Conservation (phyloP, 371 early-diverging fungal species). For the Actinomortierella wolfii region DNA sequence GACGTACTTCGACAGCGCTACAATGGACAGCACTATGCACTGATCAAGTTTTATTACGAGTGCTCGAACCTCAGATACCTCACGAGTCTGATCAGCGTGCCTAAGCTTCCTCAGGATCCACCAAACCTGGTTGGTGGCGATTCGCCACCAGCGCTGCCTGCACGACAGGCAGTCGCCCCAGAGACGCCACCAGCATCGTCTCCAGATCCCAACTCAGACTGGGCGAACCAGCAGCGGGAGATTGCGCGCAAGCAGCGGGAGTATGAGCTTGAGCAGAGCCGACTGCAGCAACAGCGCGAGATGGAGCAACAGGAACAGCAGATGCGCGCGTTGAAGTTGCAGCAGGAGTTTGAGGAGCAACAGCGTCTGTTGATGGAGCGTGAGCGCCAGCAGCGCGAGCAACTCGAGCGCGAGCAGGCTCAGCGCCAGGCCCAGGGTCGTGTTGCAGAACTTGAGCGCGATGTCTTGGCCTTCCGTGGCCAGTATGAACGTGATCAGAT, state of each 20-base stretch:
- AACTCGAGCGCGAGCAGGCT: slow-evolving; percentile 71
- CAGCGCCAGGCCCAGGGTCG: slow-evolving; percentile 77
- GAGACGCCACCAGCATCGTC: slow-evolving; percentile 54
- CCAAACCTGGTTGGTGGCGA: slow-evolving; percentile 67
- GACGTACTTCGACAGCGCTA: slow-evolving; percentile 86
- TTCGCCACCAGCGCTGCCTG: slow-evolving; percentile 33
- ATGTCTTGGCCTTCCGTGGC: slow-evolving; percentile 74
- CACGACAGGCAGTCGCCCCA: slow-evolving; percentile 23
- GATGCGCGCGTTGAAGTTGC: slow-evolving; percentile 55
- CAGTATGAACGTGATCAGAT: slow-evolving; percentile 86
- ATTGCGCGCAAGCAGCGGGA: slow-evolving; percentile 71
- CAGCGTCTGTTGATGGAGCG: slow-evolving; percentile 63
- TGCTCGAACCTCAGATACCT: slow-evolving; percentile 90
- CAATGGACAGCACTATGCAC: slow-evolving; percentile 82
- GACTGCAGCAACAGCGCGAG: slow-evolving; percentile 62
- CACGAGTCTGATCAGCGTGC: slow-evolving; percentile 91
- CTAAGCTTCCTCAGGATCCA: slow-evolving; percentile 81
- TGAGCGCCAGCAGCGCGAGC: slow-evolving; percentile 74
- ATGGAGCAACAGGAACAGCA: slow-evolving; percentile 63
- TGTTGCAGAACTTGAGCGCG: slow-evolving; percentile 78
- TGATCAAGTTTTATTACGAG: slow-evolving; percentile 91
- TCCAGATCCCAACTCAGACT: slow-evolving; percentile 50
- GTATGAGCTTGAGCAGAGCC: slow-evolving; percentile 74
- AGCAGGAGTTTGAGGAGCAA: slow-evolving; percentile 65
- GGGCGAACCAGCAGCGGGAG: slow-evolving; percentile 61